phyloP scores from a whole-genome alignment of 768 basidiomycete genomes.

The Boletus rubescentipes region DNA sequence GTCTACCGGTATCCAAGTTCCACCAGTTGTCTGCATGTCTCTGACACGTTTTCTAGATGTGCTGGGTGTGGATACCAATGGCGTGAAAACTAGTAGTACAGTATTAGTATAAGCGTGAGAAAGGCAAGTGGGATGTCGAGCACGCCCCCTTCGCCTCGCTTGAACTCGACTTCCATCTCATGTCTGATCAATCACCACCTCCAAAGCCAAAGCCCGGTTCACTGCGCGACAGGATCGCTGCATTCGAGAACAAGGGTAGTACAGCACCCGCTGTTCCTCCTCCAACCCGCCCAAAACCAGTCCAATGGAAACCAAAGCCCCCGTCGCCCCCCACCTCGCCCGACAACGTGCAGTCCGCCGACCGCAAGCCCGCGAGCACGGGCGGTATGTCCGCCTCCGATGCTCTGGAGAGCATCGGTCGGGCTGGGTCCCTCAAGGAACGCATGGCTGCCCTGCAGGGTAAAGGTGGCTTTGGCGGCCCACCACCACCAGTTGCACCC shows the following conservation, averaged over 20 bases:
- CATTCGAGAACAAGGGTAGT: conserved; percentile 68
- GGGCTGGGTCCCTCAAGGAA: conserved; percentile 81
- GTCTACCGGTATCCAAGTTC: conserved; percentile 54
- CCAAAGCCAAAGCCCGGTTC: conserved; percentile 73
- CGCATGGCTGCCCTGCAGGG: conserved; percentile 94
- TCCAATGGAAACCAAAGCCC: conserved; percentile 72
- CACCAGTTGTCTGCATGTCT: not conserved
- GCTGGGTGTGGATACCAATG: conserved; percentile 63
- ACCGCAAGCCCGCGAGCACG: conserved; percentile 24
- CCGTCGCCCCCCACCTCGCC: conserved; percentile 43
- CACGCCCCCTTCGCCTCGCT: conserved; percentile 17
- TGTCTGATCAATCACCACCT: conserved; percentile 61
- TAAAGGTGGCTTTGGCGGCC: conserved; percentile 69
- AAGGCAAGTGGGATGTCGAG: conserved; percentile 11
- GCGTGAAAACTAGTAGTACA: conserved; percentile 55
- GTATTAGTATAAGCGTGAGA: conserved; percentile 23
- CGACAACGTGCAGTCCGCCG: conserved; percentile 12
- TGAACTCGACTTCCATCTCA: conserved; percentile 31
- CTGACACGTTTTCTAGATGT: conserved; percentile 42
- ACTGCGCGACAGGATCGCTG: conserved; percentile 84
- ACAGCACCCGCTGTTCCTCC: conserved; percentile 33
- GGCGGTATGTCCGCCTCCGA: conserved; percentile 79
- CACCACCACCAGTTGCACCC: conserved; percentile 48
- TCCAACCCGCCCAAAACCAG: conserved; percentile 54
- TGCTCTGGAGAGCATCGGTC: conserved; percentile 83